Evolutionary conservation across 1,284 basidiomycete genomes (phyloP).

Genomic region (Cutaneotrichosporon sp.): DNA sequence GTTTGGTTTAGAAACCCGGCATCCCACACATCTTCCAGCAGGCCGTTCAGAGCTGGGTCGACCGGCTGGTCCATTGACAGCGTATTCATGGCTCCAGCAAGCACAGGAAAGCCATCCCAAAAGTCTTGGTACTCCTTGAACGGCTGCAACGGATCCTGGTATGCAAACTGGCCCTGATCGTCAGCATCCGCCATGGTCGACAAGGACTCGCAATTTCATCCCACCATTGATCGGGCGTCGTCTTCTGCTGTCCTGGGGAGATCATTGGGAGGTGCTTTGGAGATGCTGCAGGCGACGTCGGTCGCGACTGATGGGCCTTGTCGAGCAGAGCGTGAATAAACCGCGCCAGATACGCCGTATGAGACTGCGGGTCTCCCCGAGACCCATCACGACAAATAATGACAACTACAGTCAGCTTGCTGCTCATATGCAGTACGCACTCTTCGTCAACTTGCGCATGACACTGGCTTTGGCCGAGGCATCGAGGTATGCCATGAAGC

Average conservation of each 20-base stretch:
- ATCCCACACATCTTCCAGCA: slow-evolving; percentile 19
- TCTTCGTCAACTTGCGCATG: slow-evolving; percentile 16
- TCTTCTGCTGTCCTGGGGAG: slow-evolving; percentile 8
- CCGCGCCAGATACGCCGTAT: slow-evolving; percentile 20
- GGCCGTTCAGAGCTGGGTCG: not conserved
- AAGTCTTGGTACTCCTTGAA: slow-evolving; percentile 17
- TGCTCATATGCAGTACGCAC: not conserved
- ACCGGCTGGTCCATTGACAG: slow-evolving; percentile 3
- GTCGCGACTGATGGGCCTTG: slow-evolving; percentile 18
- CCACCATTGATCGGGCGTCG: slow-evolving; percentile 20
- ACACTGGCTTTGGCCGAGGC: slow-evolving; percentile 14
- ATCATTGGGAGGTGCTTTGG: slow-evolving; percentile 1
- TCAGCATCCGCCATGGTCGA: not conserved
- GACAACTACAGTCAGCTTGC: slow-evolving; percentile 13
- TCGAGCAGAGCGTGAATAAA: slow-evolving; percentile 21
- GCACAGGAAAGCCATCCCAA: slow-evolving; percentile 20
- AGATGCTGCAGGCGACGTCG: slow-evolving; percentile 10
- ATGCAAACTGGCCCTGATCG: slow-evolving; percentile 15
- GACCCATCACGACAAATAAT: slow-evolving; percentile 23
- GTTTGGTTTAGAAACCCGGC: slow-evolving; percentile 2
- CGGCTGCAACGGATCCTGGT: slow-evolving; percentile 16
- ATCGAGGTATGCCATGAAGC: slow-evolving; percentile 21
- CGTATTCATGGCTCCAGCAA: slow-evolving; percentile 19
- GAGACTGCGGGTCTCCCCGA: slow-evolving; percentile 16
- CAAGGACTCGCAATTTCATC: slow-evolving; percentile 14